phyloP scores from a whole-genome alignment of 768 basidiomycete genomes.

The Chalciporus pseudorubinellus region DNA sequence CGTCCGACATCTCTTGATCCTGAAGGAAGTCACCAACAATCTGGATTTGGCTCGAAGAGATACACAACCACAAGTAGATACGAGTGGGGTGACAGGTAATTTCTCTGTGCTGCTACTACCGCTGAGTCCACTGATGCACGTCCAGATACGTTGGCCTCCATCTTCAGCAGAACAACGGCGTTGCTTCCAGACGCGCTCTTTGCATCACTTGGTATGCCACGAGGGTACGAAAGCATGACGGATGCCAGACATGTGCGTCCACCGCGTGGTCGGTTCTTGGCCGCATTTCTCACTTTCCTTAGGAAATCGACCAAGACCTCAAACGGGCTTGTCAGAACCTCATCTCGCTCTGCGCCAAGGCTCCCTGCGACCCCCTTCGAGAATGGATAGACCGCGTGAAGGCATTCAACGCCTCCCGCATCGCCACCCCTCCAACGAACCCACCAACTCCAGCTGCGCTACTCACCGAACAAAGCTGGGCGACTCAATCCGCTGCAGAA shows the following conservation, averaged over 20 bases:
- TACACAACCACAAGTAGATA: conserved; percentile 40
- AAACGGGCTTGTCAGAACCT: conserved; percentile 83
- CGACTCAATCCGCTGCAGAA: conserved; percentile 47
- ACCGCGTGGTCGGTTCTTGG: too few relatives aligned
- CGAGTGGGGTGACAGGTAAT: conserved; percentile 59
- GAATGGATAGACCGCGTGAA: conserved; percentile 59
- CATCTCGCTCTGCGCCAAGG: conserved; percentile 59
- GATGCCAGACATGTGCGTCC: conserved; percentile 69
- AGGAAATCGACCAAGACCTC: conserved; percentile 87
- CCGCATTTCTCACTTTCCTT: conserved; percentile 1
- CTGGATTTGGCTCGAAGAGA: conserved; percentile 60
- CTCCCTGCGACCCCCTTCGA: conserved; percentile 58
- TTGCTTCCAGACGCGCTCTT: conserved; percentile 68
- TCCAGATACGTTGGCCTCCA: conserved; percentile 31
- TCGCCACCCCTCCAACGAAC: conserved; percentile 15
- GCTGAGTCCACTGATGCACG: conserved; percentile 2
- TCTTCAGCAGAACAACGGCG: conserved; percentile 33
- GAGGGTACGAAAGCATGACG: conserved; percentile 56
- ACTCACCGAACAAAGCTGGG: conserved; percentile 45
- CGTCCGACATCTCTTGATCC: conserved; percentile 81
- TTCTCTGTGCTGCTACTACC: neutral
- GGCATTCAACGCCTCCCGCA: conserved; percentile 29
- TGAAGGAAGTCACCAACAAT: conserved; percentile 86
- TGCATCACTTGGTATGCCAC: conserved; percentile 64
- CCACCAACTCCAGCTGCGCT: conserved; percentile 17